Percentiles rank a stretch among this genome's conserved stretches.
phyloP scores from a whole-genome alignment of 2,329 filamentous ascomycete genomes.

The Bipolaris sorokiniana region DNA sequence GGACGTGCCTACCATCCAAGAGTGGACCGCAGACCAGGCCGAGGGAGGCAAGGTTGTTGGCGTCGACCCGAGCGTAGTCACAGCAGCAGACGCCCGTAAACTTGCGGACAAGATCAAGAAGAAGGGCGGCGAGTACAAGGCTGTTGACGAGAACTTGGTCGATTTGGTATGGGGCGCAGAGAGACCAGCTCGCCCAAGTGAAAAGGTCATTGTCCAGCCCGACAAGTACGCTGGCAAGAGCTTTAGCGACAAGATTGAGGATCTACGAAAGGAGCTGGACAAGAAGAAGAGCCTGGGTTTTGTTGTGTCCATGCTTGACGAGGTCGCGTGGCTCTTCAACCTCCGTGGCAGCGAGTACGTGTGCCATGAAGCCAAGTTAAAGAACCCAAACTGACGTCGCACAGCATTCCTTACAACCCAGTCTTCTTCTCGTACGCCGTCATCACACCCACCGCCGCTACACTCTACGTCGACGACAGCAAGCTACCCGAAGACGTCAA shows the following conservation, averaged over 20 bases:
- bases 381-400: slow-evolving; percentile 12
- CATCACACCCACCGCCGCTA: slow-evolving; percentile 76
- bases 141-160: slow-evolving; percentile 82
- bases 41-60: slow-evolving; percentile 85
- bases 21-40: slow-evolving; percentile 89
- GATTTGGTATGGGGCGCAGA: slow-evolving; percentile 84
- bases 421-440: slow-evolving; percentile 98
- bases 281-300: slow-evolving; percentile 89
- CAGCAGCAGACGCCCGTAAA: slow-evolving; percentile 74
- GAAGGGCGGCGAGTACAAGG: slow-evolving; percentile 78
- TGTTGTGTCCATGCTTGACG: slow-evolving; percentile 92
- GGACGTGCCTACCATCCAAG: slow-evolving; percentile 95
- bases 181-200: slow-evolving; percentile 75
- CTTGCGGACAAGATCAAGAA: slow-evolving; percentile 86
- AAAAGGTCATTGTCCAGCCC: slow-evolving; percentile 74
- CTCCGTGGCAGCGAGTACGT: slow-evolving; percentile 81
- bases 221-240: slow-evolving; percentile 80
- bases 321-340: slow-evolving; percentile 99
- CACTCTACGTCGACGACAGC: slow-evolving; percentile 80
- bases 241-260: slow-evolving; percentile 80
- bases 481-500: slow-evolving; percentile 75
- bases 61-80: slow-evolving; percentile 87
- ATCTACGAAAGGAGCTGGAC: slow-evolving; percentile 86
- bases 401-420: slow-evolving; percentile 89
- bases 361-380: neutral